These are phyloP conservation scores for Capillidium heterosporum DNA, from an alignment of 371 early-diverging fungal genomes.

Conservation along the genomic window DNA sequence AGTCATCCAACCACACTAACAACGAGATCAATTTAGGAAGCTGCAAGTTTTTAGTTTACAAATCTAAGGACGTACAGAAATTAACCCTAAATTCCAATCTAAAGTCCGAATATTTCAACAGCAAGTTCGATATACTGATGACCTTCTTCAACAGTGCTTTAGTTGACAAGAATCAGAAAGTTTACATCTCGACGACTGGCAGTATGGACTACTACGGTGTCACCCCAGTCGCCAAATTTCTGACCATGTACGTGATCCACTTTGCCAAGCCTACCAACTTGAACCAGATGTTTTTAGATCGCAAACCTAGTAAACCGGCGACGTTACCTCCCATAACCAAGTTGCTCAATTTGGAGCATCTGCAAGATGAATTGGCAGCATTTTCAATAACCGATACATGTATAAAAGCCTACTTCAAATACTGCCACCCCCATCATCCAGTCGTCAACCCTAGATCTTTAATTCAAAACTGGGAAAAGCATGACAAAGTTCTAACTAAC, in stretches of 20 bases:
- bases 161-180: not conserved
- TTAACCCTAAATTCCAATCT: no score
- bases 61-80: no score
- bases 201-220: not conserved
- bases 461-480: not conserved
- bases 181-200: not conserved
- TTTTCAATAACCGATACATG: not conserved
- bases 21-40: no score
- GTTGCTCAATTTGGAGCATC: not conserved
- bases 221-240: not conserved
- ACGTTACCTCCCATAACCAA: not conserved
- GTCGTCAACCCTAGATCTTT: not conserved
- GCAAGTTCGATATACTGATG: no score
- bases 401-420: not conserved
- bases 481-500: not conserved
- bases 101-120: no score
- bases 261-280: not conserved
- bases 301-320: not conserved
- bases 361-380: not conserved
- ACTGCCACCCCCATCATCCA: not conserved
- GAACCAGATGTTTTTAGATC: not conserved
- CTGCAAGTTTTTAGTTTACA: no score
- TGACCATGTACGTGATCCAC: constrained; percentile 1
- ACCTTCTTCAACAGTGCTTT: not conserved
- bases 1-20: no score